Percentiles rank a stretch among this genome's conserved stretches.
These are phyloP conservation scores for Solanum okadae DNA, from an alignment of 257 asterid genomes.

Conservation along the genomic window DNA sequence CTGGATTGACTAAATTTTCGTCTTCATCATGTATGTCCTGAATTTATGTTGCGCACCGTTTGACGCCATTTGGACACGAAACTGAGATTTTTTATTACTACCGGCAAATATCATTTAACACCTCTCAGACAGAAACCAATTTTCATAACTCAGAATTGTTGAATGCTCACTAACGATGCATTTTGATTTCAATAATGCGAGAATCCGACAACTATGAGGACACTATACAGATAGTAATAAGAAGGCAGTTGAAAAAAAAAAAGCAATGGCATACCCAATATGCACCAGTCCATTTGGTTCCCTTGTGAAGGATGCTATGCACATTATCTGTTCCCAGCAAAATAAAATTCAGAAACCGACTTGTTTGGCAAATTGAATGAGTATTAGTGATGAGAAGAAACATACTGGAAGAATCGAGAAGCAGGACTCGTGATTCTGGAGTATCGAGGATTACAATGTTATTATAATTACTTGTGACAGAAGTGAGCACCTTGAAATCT, in stretches of 20 bases:
- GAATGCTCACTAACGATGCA: neutral
- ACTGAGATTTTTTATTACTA: neutral
- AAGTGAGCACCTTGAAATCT: conserved; percentile 32
- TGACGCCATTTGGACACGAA: neutral
- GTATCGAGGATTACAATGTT: conserved; percentile 51
- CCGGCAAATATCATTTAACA: neutral
- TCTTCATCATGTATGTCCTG: neutral
- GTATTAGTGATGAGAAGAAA: neutral
- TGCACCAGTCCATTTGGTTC: conserved; percentile 60
- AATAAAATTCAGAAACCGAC: neutral
- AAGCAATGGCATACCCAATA: conserved; percentile 46
- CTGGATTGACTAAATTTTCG: neutral
- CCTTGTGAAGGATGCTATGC: conserved; percentile 56
- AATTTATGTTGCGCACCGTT: neutral
- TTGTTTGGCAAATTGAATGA: neutral
- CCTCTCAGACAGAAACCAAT: neutral
- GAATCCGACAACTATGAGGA: neutral
- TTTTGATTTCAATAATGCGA: neutral
- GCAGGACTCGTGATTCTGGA: conserved; percentile 44
- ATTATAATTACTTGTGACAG: conserved; percentile 37
- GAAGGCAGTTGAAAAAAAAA: neutral
- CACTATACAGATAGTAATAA: neutral
- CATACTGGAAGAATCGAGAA: conserved; percentile 62
- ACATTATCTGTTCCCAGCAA: conserved; percentile 44
- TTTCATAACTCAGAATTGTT: neutral